Conservation (phyloP, 2,329 filamentous ascomycete genomes). For the Scedosporium aurantiacum region DNA sequence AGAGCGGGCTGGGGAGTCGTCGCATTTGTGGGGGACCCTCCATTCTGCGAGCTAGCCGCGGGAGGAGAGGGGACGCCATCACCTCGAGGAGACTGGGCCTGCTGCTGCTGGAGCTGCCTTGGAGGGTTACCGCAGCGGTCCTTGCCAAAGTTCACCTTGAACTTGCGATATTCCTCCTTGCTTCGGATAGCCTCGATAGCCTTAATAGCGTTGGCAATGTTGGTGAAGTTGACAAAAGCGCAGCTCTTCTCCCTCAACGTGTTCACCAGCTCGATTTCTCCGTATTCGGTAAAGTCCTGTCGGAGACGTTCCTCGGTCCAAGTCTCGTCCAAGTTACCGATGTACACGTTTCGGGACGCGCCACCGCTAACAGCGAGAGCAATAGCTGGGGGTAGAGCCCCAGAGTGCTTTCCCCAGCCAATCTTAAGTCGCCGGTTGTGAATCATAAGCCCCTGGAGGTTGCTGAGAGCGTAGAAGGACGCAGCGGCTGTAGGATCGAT, state of each 20-base stretch:
- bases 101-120: slow-evolving; percentile 62
- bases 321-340: slow-evolving; percentile 92
- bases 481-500: slow-evolving; percentile 96
- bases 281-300: slow-evolving; percentile 94
- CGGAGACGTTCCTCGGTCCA: slow-evolving; percentile 94
- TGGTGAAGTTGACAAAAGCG: slow-evolving; percentile 99
- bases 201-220: slow-evolving; percentile 99
- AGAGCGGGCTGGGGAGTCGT: slow-evolving; percentile 54
- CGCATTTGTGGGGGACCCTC: slow-evolving; percentile 42
- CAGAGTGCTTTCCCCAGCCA: slow-evolving; percentile 98
- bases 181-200: slow-evolving; percentile 92
- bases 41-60: slow-evolving; percentile 49
- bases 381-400: slow-evolving; percentile 88
- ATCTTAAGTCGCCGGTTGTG: slow-evolving; percentile 97
- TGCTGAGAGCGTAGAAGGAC: slow-evolving; percentile 95
- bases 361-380: slow-evolving; percentile 91
- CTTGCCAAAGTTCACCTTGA: slow-evolving; percentile 99
- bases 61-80: slow-evolving; percentile 49
- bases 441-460: slow-evolving; percentile 96
- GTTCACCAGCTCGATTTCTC: slow-evolving; percentile 96
- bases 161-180: slow-evolving; percentile 92
- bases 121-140: slow-evolving; percentile 95
- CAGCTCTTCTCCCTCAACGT: slow-evolving; percentile 97
- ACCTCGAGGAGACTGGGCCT: slow-evolving; percentile 53
- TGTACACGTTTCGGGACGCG: slow-evolving; percentile 96